Percentiles rank a stretch among this genome's conserved stretches.
Evolutionary conservation across 257 asterid species (phyloP).

Genomic region (Solanum paucissectum): DNA sequence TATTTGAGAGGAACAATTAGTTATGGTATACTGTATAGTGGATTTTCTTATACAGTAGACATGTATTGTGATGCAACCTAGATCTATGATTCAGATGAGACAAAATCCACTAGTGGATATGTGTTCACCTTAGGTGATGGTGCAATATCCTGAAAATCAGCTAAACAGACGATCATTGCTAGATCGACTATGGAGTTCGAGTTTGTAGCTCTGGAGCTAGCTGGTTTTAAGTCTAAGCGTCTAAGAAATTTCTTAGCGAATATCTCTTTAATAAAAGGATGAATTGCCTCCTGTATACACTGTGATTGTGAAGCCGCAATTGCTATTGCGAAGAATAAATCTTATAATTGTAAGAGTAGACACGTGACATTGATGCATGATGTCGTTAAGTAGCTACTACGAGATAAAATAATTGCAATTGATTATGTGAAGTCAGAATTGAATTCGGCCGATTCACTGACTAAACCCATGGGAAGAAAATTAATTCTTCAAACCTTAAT

Average conservation of each 20-base stretch:
- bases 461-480: neutral
- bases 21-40: neutral
- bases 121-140: neutral
- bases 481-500: no score
- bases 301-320: neutral
- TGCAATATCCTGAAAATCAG: neutral
- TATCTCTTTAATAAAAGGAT: neutral
- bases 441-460: no score
- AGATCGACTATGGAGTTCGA: neutral
- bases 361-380: neutral
- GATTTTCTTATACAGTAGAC: no score
- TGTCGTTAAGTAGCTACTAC: neutral
- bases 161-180: neutral
- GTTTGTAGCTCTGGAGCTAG: neutral
- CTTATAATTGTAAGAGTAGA: no score
- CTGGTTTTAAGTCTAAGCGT: fast-evolving
- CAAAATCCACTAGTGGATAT: neutral
- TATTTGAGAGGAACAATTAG: neutral
- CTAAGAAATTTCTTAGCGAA: no score
- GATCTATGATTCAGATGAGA: neutral
- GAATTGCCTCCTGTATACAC: neutral
- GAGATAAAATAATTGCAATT: no score
- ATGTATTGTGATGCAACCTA: neutral
- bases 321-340: neutral
- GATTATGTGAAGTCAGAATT: neutral